Base-by-base conservation (phyloP, 305 asterid genomes). In the Rubia tinctorum region DNA sequence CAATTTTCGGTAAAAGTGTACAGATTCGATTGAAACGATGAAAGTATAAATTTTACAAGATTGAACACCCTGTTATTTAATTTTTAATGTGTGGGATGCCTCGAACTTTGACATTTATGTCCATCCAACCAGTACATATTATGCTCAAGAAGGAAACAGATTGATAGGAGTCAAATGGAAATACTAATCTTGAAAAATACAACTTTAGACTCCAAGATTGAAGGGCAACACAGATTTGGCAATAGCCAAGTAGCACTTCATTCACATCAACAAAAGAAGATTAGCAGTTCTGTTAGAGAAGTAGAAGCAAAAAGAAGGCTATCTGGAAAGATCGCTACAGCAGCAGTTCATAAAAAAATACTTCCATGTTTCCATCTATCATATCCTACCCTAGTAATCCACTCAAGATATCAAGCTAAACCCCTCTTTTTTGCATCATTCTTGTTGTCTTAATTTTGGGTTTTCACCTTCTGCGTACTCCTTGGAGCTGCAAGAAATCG, bases 401-500 rank as follows among this genome's bases (percentile, higher is more conserved):
- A 75, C 37, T 68, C 66, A 65, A 71, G 51, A 80, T 72, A 76
- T 61, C 68, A 18, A 65, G 72, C 68, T 56, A 77, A 76, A 73
- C 58, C 66, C 20, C 17, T 37, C 60, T 42, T 27, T 59, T 22
- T 64, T 71, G 60, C 4, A 59, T 23, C 71, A 64, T 63, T 71
- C 18, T 27, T 66, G 17, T n/a, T 8, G 55, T 34, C 18, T 82
- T 82, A 86, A 76, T 69, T 83, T 76, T 84, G 86, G 84, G 77
- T 83, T 86, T 89, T 88, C 88, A 86, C 76, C 84, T 88, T 91
- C 86, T 91, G 88, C 86, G 82, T 77, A 18, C 86, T 75, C 78
- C 95, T 88, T 34, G 97, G 97, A 84, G 92, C 96, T 61, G 66
- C 64, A 88, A 87, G 85, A 84, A 42, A 59, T 59, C 7, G 72